These are phyloP conservation scores for Penicillium goetzii DNA, from an alignment of 495 filamentous ascomycete species.

Conservation along the genomic window DNA sequence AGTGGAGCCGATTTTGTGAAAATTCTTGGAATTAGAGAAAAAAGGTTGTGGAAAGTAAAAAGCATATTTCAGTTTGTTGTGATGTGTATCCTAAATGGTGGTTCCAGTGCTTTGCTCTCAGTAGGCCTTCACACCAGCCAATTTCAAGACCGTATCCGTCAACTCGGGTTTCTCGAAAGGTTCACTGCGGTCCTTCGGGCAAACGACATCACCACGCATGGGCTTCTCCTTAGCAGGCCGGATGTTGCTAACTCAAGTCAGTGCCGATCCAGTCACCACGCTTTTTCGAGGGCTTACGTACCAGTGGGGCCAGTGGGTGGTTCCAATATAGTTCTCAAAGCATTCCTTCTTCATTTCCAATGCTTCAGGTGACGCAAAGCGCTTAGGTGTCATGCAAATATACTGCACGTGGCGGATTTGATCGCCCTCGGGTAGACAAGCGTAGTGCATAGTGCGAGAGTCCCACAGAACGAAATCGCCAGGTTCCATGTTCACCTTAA, in stretches of 20 bases:
- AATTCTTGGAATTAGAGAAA: too few relatives aligned
- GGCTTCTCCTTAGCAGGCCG: background rate
- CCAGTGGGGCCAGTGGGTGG: background rate
- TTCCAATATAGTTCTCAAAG: background rate
- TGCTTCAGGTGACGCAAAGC: background rate
- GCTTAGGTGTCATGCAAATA: background rate
- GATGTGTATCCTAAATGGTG: background rate
- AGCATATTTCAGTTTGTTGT: background rate
- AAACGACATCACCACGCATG: background rate
- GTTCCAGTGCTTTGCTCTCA: background rate
- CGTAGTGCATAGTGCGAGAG: constrained; percentile 46
- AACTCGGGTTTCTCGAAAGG: background rate
- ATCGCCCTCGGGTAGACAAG: constrained; percentile 36
- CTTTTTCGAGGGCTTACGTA: background rate
- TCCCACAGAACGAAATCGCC: constrained; percentile 50
- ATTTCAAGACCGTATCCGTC: background rate
- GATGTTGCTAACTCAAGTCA: background rate
- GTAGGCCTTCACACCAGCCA: background rate
- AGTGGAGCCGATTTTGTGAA: too few relatives aligned
- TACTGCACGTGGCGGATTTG: constrained; percentile 37
- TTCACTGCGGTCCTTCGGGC: background rate
- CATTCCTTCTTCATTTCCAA: background rate
- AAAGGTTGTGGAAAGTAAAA: too few relatives aligned
- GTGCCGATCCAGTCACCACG: too few relatives aligned
- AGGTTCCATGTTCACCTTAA: constrained; percentile 44